Base-by-base conservation (phyloP, 2,329 filamentous ascomycete species). In the Nakataea oryzae region DNA sequence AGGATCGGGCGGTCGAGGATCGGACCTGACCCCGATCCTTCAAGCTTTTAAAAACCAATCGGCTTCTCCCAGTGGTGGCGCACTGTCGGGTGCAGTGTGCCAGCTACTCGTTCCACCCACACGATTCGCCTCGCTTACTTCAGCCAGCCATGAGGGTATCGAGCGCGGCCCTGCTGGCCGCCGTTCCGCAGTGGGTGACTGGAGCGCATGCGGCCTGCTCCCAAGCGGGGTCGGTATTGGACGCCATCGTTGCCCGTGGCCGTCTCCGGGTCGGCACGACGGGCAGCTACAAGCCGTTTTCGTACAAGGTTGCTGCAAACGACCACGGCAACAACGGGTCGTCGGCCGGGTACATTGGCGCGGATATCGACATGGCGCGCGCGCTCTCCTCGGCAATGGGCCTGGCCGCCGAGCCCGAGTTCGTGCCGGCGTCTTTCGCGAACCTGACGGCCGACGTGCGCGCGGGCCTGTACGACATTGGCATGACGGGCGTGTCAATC, bases 401-500 rank as follows among this genome's bases (percentile, higher is more conserved):
- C 7, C 30, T 59, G 58, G 47, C 58, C 34, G 47, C 21, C 24
- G 58, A 59, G 13, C 58, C 58, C 34, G 58, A 59, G 26, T 59
- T 59, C 26, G 58, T 59, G 12, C 34, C 27, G 32, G 58, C 58
- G 32, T 47, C 58, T 2, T 59, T 59, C 14, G 58, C 58, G 32
- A 59, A 59, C 58, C 41, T 59, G 58, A 59, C 58, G 24, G 47
- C 58, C 26, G 58, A 54, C 24, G 47, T 59, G n/a, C 41, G 47
- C 34, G 32, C 41, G 34, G 58, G 58, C 14, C 32, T 17, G 26
- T 59, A 59, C 58, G 58, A 59, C 58, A 41, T 59, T 27, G 58
- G 34, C 34, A 59, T 59, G 58, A 54, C 58, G 26, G 58, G 58
- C 14, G 58, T 59, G n/a, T 59, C 58, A 6, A 59, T 59, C 24